These are phyloP conservation scores for Bimuria novae-zelandiae DNA, from an alignment of 2,329 filamentous ascomycete species.

Conservation along the genomic window DNA sequence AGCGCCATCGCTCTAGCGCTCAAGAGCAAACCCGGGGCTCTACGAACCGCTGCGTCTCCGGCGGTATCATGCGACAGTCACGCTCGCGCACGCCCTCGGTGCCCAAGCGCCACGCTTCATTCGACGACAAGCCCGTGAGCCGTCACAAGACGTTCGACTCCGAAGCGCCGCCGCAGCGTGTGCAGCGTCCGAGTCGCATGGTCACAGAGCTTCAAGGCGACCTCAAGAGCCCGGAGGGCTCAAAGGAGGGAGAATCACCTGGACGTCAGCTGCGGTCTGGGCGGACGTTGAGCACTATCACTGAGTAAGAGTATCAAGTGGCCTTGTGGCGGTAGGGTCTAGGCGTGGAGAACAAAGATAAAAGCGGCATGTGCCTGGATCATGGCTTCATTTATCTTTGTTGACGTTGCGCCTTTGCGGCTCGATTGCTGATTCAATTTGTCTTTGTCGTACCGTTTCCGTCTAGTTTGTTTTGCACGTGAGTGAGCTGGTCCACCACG, in stretches of 20 bases:
- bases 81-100: neutral
- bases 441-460: too few relatives aligned
- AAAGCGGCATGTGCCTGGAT: neutral
- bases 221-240: neutral
- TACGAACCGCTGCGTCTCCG: neutral
- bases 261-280: conserved; percentile 3
- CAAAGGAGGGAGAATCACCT: neutral
- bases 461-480: too few relatives aligned
- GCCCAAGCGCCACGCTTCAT: conserved; percentile 8
- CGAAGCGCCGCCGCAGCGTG: conserved; percentile 4
- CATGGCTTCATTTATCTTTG: neutral
- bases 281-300: neutral
- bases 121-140: conserved; percentile 10
- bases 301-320: neutral
- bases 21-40: neutral
- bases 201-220: conserved; percentile 3
- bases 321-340: neutral
- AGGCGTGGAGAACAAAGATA: neutral
- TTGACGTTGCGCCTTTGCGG: neutral
- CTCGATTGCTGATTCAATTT: too few relatives aligned
- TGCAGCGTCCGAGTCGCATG: conserved; percentile 5
- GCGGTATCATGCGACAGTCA: conserved; percentile 9
- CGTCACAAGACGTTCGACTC: conserved; percentile 6
- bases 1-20: conserved; percentile 1
- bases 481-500: too few relatives aligned